phyloP scores from a whole-genome alignment of 1,284 basidiomycete genomes.

The Puccinia hordei region DNA sequence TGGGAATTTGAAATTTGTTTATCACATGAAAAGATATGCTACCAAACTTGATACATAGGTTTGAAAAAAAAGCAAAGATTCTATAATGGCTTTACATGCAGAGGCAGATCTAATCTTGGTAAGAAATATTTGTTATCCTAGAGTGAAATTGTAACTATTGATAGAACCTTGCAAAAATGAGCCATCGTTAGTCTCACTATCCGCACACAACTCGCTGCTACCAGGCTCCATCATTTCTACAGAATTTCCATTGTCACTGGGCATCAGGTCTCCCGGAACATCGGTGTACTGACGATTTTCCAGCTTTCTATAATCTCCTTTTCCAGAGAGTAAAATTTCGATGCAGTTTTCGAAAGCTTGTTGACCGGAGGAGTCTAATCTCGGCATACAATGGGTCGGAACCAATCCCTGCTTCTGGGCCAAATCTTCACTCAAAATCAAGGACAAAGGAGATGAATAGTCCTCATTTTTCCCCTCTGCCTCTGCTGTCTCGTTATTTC shows the following conservation, averaged over 20 bases:
- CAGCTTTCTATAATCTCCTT: neutral
- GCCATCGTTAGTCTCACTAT: neutral
- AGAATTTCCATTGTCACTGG: neutral
- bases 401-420: neutral
- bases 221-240: neutral
- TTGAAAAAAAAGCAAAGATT: no score
- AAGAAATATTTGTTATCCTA: neutral
- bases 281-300: neutral
- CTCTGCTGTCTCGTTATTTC: neutral
- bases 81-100: no score
- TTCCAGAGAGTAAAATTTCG: neutral
- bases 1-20: no score
- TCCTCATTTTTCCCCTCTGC: neutral
- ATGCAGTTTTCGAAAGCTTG: slow-evolving; percentile 6
- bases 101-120: no score
- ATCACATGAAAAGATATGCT: no score
- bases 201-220: neutral
- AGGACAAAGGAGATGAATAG: neutral
- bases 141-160: neutral
- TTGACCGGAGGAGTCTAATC: neutral
- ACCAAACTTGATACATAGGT: no score
- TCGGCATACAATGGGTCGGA: neutral
- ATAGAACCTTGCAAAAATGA: neutral
- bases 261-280: neutral
- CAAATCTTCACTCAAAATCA: neutral